Evolutionary conservation across 371 early-diverging fungal genomes (phyloP), one percentile per base, ranked within the genome.

Genomic region (Mortierella sp.): DNA sequence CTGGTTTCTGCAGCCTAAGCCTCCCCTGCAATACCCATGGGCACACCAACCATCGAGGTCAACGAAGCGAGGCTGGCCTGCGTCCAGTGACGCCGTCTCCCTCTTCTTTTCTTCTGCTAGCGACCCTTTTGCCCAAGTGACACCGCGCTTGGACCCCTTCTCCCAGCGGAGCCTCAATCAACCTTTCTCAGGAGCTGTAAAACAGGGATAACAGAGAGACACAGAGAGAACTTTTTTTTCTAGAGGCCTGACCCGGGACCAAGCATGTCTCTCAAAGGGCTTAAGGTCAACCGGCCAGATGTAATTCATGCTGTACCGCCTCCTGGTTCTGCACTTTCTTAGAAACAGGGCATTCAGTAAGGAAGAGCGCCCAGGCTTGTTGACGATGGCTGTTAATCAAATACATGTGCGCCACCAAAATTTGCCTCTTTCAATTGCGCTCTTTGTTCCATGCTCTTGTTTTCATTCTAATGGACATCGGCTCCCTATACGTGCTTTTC

Each of bases 111-210:
- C 27, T 55, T 24, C 10, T 24, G 0, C 5, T 18, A 21, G 51
- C 18, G 7, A 35, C 63, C 5, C 16, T 46, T 60, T 63, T 21
- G 68, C 68, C 43, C 68, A 68, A 35, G 10, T 68, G 68, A 68
- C 68, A 29, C 8, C 68, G 68, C 68, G 68, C 68, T 68, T 68
- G 68, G 68, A 68, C 68, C 68, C 21, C 41, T 41, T 68, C 38
- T 16, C 65, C 68, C 38, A 35, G 68, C 68, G 68, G 68, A 68
- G 68, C 68, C 49, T 71, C 49, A 71, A 71, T 29, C 43, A 43
- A 44, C 46, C 46, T 35, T 46, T 29, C 21, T 21, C 3, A 10
- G 27, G 55, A 55, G 55, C 55, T 6, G 35, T 35, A 41, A 10
- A 46, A 46, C 3, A 46, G 48, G 4, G 21, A 51, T 0, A 48